phyloP scores from a whole-genome alignment of 2,329 filamentous ascomycete genomes.

The Colletotrichum acutatum region DNA sequence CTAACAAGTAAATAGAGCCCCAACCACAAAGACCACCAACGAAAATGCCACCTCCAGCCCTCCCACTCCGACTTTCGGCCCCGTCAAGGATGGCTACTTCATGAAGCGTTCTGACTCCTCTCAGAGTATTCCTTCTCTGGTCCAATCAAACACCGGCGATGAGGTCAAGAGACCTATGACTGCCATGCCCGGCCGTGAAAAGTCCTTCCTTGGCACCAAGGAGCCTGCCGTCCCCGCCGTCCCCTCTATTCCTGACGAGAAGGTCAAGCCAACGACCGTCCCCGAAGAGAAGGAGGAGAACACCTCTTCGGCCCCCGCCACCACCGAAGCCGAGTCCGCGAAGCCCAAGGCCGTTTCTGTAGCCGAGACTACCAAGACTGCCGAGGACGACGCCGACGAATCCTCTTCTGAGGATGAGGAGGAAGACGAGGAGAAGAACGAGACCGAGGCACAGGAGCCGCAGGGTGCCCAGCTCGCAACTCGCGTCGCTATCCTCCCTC shows the following conservation, averaged over 20 bases:
- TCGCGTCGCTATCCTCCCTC: constrained; percentile 23
- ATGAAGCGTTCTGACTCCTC: constrained; percentile 29
- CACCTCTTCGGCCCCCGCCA: neutral
- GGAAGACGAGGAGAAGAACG: constrained; percentile 25
- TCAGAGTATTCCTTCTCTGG: constrained; percentile 28
- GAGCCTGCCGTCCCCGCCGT: constrained; percentile 5
- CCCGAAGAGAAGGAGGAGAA: neutral
- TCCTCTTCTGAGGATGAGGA: constrained; percentile 25
- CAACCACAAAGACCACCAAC: constrained; percentile 31
- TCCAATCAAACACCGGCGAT: constrained; percentile 15
- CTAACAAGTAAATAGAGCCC: constrained; percentile 22
- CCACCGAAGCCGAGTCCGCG: constrained; percentile 3
- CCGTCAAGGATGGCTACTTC: constrained; percentile 30
- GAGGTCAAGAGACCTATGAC: constrained; percentile 23
- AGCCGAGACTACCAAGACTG: constrained; percentile 19
- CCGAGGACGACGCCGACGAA: constrained; percentile 9
- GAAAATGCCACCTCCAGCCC: constrained; percentile 28
- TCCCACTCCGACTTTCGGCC: constrained; percentile 30
- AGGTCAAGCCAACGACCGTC: neutral
- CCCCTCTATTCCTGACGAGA: neutral
- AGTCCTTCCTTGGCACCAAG: constrained; percentile 16
- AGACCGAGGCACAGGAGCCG: constrained; percentile 5
- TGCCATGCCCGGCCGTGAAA: constrained; percentile 31
- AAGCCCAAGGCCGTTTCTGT: constrained; percentile 11
- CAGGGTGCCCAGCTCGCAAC: constrained; percentile 31